Conservation (phyloP, 2,329 filamentous ascomycete genomes). For the Botrytis elliptica region DNA sequence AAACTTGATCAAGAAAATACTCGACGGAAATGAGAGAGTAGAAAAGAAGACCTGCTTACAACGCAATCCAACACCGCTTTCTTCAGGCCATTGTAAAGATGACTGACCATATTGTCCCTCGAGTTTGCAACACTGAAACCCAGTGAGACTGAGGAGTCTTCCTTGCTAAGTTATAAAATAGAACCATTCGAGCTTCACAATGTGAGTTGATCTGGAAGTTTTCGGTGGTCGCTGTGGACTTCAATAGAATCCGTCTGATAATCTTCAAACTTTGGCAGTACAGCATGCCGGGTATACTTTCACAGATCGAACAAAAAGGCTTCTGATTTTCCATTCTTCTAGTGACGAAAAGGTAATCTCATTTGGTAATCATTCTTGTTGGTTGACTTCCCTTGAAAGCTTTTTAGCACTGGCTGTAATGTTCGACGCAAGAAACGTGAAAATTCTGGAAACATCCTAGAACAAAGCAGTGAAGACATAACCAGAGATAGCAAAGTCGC, state of each 20-base stretch:
- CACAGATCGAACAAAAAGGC: background rate
- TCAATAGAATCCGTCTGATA: background rate
- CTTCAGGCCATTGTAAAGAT: constrained; percentile 37
- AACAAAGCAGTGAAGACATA: background rate
- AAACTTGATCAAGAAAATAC: background rate
- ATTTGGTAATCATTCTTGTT: background rate
- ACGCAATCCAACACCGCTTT: constrained; percentile 43
- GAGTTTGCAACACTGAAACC: constrained; percentile 37
- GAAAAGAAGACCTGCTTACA: constrained; percentile 28
- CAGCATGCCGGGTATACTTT: background rate
- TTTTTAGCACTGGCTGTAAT: background rate
- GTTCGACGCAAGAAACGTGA: background rate
- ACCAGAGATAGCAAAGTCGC: background rate
- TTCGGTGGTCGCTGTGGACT: background rate
- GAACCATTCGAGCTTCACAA: background rate
- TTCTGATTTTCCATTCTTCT: background rate
- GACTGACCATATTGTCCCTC: constrained; percentile 41
- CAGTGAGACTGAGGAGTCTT: background rate
- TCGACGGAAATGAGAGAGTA: background rate
- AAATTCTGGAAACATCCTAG: background rate
- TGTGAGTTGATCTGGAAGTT: background rate
- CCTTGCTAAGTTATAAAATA: background rate
- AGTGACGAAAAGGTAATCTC: background rate
- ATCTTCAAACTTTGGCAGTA: background rate
- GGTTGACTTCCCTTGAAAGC: background rate